Evolutionary conservation across 805 yeast species (phyloP), one percentile per base, ranked within the genome.

Genomic region (Candida sanyiensis): DNA sequence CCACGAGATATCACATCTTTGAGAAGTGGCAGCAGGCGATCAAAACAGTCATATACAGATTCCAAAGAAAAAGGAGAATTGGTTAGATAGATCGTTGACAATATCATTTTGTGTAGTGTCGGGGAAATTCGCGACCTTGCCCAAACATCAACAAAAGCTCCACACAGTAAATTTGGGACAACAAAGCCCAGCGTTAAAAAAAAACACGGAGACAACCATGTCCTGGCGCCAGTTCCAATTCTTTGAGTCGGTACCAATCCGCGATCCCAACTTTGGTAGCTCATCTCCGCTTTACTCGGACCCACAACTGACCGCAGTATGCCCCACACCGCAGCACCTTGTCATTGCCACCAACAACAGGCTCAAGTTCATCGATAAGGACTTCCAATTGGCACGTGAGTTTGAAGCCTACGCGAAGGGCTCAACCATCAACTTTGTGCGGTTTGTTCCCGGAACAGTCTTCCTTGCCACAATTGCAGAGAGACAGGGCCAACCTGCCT

Each of bases 141-240:
- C 12, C 13, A 26, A 17, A 28, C 15, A 74, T 73, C 2, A 48
- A 67, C 46, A 70, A 75, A 1, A 62, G 56, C 33, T 64, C 67
- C 4, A 74, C 75, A n/a, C 56, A 74, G 49, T 49, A 70, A 39
- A 40, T 67, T 2, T 45, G 45, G n/a, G 37, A 18, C 18, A 16
- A 28, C 17, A 27, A 23, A 9, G 9, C 11, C 12, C 26, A 23
- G 11, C 26, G 26, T 12, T 9, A 23, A 9, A 9, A 23, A 9
- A 9, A 23, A 23, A 23, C 26, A 12, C 26, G 12, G 12, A 9
- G 11, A 21, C 24, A 11, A 24, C 8, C 19, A 53, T 54, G 59
- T 53, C 66, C 7, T 83, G 89, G 89, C 68, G 90, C 43, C 95
- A 84, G 54, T 84, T 90, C 61, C 86, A 85, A 44, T 83, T 90